A percentile compares a stretch with the other conserved stretches of the same genome.
Evolutionary conservation across 192 early-diverging fungal species (phyloP).

Genomic region (Coemansia furcata): DNA sequence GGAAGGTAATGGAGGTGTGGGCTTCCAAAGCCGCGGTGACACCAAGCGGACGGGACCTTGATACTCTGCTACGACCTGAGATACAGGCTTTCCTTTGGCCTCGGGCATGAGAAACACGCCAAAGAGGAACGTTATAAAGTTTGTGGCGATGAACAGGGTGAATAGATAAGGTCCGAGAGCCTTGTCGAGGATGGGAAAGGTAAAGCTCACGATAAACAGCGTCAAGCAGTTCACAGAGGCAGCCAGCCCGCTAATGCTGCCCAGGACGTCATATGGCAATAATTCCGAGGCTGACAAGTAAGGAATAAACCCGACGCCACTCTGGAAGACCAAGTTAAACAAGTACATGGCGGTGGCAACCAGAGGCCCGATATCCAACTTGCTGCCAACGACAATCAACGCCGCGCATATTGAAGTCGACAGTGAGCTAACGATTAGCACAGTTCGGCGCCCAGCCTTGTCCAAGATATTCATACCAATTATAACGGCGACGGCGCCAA

Average conservation of each 20-base stretch:
- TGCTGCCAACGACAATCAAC: slow-evolving; percentile 60
- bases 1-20: neutral
- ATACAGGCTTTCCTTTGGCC: slow-evolving; percentile 59
- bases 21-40: neutral
- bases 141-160: slow-evolving; percentile 58
- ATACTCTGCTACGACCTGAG: slow-evolving; percentile 41
- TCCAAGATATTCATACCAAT: slow-evolving; percentile 75
- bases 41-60: slow-evolving; percentile 31
- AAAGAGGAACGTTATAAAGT: slow-evolving; percentile 43
- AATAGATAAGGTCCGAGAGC: slow-evolving; percentile 61
- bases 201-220: slow-evolving; percentile 64
- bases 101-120: slow-evolving; percentile 64
- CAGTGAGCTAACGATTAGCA: slow-evolving; percentile 63
- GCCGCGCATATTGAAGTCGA: slow-evolving; percentile 58
- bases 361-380: slow-evolving; percentile 54
- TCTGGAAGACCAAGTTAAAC: slow-evolving; percentile 80
- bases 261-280: slow-evolving; percentile 65
- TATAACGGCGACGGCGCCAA: slow-evolving; percentile 73
- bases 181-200: slow-evolving; percentile 58
- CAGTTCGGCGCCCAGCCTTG: slow-evolving; percentile 63
- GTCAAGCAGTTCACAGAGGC: slow-evolving; percentile 63
- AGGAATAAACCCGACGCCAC: slow-evolving; percentile 84
- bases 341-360: slow-evolving; percentile 64
- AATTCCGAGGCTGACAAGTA: slow-evolving; percentile 75
- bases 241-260: slow-evolving; percentile 63